phyloP scores from a whole-genome alignment of 768 basidiomycete genomes.

The Lentinula edodes region DNA sequence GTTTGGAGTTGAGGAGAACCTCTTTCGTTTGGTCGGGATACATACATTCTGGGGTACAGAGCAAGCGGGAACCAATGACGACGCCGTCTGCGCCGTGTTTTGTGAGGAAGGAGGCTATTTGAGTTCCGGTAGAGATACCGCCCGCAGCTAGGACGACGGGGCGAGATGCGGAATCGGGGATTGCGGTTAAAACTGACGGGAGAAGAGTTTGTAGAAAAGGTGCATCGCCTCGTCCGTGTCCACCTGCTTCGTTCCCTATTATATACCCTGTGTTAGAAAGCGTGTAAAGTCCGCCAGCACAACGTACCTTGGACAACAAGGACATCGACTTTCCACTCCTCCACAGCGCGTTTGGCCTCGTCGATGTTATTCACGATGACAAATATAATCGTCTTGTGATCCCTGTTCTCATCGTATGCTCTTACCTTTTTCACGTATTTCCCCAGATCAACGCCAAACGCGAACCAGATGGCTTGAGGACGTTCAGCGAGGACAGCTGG shows the following conservation, averaged over 20 bases:
- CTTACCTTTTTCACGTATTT: conserved; percentile 50
- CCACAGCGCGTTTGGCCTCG: conserved; percentile 37
- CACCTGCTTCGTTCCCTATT: conserved; percentile 47
- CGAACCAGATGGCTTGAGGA: conserved; percentile 55
- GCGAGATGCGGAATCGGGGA: conserved; percentile 17
- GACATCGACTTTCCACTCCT: conserved; percentile 50
- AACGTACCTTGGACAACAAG: conserved; percentile 59
- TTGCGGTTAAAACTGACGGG: conserved; percentile 24
- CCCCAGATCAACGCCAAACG: conserved; percentile 47
- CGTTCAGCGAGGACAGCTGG: conserved; percentile 36
- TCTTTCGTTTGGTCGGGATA: conserved; percentile 33
- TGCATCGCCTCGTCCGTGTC: conserved; percentile 34
- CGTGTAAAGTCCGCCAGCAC: not conserved
- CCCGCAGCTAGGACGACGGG: conserved; percentile 43
- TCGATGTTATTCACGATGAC: conserved; percentile 38
- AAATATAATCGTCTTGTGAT: conserved; percentile 44
- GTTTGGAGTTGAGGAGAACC: conserved; percentile 27
- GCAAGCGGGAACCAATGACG: conserved; percentile 43
- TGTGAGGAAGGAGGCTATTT: conserved; percentile 35
- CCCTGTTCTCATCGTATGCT: conserved; percentile 27
- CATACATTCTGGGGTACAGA: conserved; percentile 37
- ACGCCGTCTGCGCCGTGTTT: conserved; percentile 37
- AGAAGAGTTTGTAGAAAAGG: conserved; percentile 34
- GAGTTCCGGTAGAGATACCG: conserved; percentile 38
- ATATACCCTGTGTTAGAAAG: not conserved